Evolutionary conservation across 257 asterid genomes (phyloP).

Genomic region (Solanum medicagineum): DNA sequence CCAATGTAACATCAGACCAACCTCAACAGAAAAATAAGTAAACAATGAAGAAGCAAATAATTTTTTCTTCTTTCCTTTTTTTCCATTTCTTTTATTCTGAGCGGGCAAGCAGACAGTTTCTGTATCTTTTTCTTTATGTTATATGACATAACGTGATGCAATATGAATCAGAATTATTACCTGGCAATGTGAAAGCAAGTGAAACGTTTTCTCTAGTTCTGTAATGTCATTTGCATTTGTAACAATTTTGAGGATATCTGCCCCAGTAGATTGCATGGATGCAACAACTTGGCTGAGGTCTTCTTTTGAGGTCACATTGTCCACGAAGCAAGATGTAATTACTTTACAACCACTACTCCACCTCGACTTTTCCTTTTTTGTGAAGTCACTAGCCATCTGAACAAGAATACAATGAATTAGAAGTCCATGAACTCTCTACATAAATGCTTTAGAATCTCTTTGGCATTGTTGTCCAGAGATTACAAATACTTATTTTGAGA

Average conservation of each 20-base stretch:
- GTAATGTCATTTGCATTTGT: slow-evolving; percentile 34
- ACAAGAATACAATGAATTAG: not conserved
- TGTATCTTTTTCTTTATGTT: not conserved
- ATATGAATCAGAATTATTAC: not conserved
- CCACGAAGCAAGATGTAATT: slow-evolving; percentile 39
- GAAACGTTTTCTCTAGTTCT: slow-evolving; percentile 21
- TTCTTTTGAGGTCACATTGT: slow-evolving; percentile 15
- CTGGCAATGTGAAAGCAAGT: slow-evolving; percentile 45
- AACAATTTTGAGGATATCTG: slow-evolving; percentile 46
- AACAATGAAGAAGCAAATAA: not conserved
- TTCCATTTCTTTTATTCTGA: not conserved
- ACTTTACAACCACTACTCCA: slow-evolving; percentile 22
- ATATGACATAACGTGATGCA: not conserved
- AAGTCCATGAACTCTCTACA: not conserved
- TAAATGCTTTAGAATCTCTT: not conserved
- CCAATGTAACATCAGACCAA: not conserved
- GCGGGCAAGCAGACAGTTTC: not conserved
- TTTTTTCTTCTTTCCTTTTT: not conserved
- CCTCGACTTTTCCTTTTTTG: slow-evolving; percentile 14
- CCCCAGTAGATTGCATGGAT: slow-evolving; percentile 33
- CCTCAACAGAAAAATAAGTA: not conserved
- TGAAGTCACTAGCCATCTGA: slow-evolving; percentile 36
- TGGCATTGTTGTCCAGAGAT: too few relatives aligned
- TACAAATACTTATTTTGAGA: too few relatives aligned
- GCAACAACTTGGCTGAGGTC: slow-evolving; percentile 27